Evolutionary conservation across 2,329 filamentous ascomycete species (phyloP).

Genomic region (Colletotrichum cereale): DNA sequence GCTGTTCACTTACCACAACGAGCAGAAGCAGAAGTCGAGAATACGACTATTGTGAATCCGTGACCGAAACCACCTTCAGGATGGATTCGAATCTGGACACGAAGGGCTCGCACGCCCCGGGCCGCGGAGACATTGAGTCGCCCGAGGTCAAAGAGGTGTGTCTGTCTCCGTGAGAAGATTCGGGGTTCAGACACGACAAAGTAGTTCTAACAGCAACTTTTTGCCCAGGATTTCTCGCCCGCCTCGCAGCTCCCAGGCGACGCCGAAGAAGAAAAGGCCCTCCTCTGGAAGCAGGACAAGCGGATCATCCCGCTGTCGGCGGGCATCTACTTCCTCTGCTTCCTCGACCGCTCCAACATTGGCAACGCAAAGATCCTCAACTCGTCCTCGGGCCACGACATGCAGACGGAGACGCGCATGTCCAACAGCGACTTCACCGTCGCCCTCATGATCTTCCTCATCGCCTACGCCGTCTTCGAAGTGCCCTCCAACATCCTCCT

Average conservation of each 20-base stretch:
- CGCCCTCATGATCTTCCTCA: conserved; percentile 71
- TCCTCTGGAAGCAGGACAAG: conserved; percentile 71
- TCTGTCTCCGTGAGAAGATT: accelerated
- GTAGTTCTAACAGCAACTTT: background rate
- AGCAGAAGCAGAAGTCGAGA: background rate
- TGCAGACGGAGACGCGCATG: conserved; percentile 73
- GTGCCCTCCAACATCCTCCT: conserved; percentile 54
- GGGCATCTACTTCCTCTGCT: conserved; percentile 75
- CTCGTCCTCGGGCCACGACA: conserved; percentile 68
- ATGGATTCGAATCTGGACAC: background rate
- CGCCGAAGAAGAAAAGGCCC: conserved; percentile 49
- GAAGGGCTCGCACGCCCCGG: conserved; percentile 1
- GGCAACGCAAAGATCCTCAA: conserved; percentile 78
- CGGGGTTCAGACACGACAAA: accelerated
- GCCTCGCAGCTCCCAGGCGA: background rate
- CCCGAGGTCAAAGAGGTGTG: conserved; percentile 17
- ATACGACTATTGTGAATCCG: background rate
- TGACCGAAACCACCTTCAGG: background rate
- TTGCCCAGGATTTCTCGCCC: background rate
- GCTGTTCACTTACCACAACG: background rate
- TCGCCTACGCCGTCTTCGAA: conserved; percentile 56
- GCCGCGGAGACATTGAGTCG: conserved; percentile 17
- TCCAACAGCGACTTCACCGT: conserved; percentile 71
- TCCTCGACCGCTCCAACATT: conserved; percentile 77
- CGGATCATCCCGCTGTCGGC: conserved; percentile 74